Evolutionary conservation across 345 rosid species (phyloP).

Genomic region (Crucihimalaya himalaica): DNA sequence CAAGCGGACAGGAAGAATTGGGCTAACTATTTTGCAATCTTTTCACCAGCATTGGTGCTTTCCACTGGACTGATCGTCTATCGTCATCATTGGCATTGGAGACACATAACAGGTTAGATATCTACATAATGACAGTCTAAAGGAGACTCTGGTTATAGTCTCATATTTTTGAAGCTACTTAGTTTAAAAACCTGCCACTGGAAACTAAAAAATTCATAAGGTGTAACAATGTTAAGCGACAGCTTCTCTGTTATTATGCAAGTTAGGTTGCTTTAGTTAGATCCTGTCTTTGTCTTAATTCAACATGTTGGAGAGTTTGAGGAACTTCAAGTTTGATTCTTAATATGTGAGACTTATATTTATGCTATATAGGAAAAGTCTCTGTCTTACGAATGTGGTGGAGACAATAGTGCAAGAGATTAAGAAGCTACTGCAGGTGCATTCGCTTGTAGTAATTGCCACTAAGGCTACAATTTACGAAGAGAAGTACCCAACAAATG

Average conservation of each 20-base stretch:
- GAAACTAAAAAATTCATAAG: background rate
- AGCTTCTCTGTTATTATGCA: background rate
- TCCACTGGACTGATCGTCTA: slow-evolving; percentile 85
- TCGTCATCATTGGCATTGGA: slow-evolving; percentile 50
- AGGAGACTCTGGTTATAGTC: background rate
- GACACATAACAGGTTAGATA: slow-evolving; percentile 52
- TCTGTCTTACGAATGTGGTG: slow-evolving; percentile 60
- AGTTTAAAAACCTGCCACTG: background rate
- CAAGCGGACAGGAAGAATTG: background rate
- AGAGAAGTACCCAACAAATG: slow-evolving; percentile 44
- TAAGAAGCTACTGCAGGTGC: slow-evolving; percentile 59
- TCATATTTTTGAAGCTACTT: slow-evolving; percentile 1
- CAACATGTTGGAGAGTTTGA: background rate
- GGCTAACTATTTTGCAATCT: slow-evolving; percentile 29
- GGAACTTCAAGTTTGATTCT: slow-evolving; percentile 7
- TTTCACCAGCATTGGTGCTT: slow-evolving; percentile 72
- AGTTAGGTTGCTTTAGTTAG: slow-evolving; percentile 1
- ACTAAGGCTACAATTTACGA: slow-evolving; percentile 58
- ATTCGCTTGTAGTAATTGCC: slow-evolving; percentile 70
- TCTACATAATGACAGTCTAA: background rate
- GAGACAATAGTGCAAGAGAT: slow-evolving; percentile 70
- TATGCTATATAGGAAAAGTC: slow-evolving; percentile 54
- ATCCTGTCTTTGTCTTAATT: background rate
- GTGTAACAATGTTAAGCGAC: slow-evolving; percentile 3
- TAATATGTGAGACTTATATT: background rate